Evolutionary conservation across 352 stramenopile species (phyloP).

Genomic region (Poterioochromonas sp.): DNA sequence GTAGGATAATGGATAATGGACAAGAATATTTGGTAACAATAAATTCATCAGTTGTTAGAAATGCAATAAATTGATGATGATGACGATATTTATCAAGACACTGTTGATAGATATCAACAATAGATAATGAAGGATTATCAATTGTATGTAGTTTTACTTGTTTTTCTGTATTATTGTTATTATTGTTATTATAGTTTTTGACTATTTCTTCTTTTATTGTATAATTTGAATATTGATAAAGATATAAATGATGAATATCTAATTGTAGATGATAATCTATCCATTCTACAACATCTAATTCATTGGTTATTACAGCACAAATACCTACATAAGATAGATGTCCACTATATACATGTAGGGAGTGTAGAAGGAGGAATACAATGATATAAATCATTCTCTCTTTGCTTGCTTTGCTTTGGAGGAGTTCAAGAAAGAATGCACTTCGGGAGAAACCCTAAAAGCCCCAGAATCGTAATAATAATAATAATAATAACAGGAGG

Average conservation of each 20-base stretch:
- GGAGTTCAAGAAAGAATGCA: too few species aligned
- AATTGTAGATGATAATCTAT: not conserved
- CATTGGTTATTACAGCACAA: not conserved
- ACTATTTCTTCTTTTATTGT: not conserved
- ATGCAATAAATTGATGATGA: constrained; percentile 1
- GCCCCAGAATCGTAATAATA: too few species aligned
- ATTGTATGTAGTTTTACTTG: not conserved
- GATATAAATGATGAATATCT: not conserved
- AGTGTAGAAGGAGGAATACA: too few species aligned
- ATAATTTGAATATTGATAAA: not conserved
- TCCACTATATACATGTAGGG: too few species aligned
- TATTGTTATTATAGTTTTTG: too few species aligned
- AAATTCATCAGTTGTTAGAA: not conserved
- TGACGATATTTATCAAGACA: not conserved
- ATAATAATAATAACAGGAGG: too few species aligned
- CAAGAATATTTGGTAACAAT: too few species aligned
- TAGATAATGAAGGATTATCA: too few species aligned
- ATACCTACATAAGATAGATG: not conserved
- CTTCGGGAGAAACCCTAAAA: too few species aligned
- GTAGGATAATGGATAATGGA: too few species aligned
- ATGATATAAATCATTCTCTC: too few species aligned
- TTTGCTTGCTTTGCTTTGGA: too few species aligned
- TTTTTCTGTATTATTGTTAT: not conserved
- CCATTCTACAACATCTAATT: not conserved
- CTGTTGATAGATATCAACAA: not conserved